Evolutionary conservation across 83 land plant species (phyloP).

Genomic region (Larix sibirica): DNA sequence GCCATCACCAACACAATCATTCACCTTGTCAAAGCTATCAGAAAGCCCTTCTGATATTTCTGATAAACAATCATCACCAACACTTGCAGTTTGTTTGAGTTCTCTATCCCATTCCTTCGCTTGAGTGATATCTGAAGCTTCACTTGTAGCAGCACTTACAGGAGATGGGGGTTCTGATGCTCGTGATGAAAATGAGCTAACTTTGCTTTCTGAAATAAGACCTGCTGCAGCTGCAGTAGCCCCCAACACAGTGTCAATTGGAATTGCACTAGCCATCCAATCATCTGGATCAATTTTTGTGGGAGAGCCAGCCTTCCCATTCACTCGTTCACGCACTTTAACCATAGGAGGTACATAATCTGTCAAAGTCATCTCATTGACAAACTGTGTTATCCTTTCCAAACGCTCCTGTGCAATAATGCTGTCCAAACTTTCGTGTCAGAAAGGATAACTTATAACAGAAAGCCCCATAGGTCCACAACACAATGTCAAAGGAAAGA

Average conservation of each 20-base stretch:
- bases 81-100: conserved; percentile 17
- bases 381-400: conserved; percentile 89
- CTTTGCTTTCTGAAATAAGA: conserved; percentile 57
- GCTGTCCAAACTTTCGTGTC: conserved; percentile 35
- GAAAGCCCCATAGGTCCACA: not conserved
- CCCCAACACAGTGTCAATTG: conserved; percentile 70
- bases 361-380: conserved; percentile 66
- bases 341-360: conserved; percentile 48
- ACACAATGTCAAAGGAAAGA: not conserved
- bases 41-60: conserved; percentile 38
- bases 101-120: conserved; percentile 39
- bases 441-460: conserved; percentile 8
- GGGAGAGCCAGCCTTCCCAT: conserved; percentile 39
- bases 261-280: conserved; percentile 90
- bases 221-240: conserved; percentile 77
- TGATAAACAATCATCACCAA: conserved; percentile 40
- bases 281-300: conserved; percentile 31
- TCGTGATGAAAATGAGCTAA: conserved; percentile 44
- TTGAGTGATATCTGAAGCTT: conserved; percentile 47
- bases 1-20: conserved; percentile 35
- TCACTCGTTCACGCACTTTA: conserved; percentile 30
- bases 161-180: conserved; percentile 51
- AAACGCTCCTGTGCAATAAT: conserved; percentile 97
- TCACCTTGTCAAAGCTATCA: conserved; percentile 40
- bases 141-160: conserved; percentile 44